Evolutionary conservation across 306 rosid species (phyloP).

Genomic region (Castanopsis chinensis): DNA sequence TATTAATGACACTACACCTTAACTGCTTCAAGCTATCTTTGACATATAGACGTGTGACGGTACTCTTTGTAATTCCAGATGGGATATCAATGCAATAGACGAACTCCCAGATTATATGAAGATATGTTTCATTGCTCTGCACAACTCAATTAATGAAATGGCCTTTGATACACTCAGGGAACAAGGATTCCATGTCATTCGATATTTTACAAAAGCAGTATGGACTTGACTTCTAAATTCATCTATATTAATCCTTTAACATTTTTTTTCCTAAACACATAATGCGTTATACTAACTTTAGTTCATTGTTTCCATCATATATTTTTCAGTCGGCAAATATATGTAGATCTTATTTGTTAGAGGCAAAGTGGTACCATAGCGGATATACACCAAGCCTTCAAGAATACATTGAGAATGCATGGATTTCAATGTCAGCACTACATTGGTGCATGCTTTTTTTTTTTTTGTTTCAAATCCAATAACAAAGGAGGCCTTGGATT

Average conservation of each 20-base stretch:
- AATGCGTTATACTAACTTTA: background rate
- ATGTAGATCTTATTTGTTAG: too few relatives aligned
- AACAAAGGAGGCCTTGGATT: too few relatives aligned
- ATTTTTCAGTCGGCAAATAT: too few relatives aligned
- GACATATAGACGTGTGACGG: background rate
- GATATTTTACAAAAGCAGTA: background rate
- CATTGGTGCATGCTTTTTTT: too few relatives aligned
- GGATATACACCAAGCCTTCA: too few relatives aligned
- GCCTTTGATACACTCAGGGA: background rate
- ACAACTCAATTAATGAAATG: background rate
- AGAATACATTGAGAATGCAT: too few relatives aligned
- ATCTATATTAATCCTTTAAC: too few relatives aligned
- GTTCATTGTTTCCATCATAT: too few relatives aligned
- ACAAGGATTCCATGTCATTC: background rate
- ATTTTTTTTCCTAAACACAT: background rate
- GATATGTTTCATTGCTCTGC: background rate
- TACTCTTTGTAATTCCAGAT: background rate
- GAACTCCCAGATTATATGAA: background rate
- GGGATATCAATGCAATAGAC: background rate
- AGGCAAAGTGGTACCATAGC: too few relatives aligned
- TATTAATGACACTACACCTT: background rate
- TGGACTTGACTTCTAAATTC: background rate
- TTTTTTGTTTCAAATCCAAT: too few relatives aligned
- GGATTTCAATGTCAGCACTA: too few relatives aligned
- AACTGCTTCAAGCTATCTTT: background rate